Base-by-base conservation (phyloP, 306 rosid species). In the Sesbania bispinosa region DNA sequence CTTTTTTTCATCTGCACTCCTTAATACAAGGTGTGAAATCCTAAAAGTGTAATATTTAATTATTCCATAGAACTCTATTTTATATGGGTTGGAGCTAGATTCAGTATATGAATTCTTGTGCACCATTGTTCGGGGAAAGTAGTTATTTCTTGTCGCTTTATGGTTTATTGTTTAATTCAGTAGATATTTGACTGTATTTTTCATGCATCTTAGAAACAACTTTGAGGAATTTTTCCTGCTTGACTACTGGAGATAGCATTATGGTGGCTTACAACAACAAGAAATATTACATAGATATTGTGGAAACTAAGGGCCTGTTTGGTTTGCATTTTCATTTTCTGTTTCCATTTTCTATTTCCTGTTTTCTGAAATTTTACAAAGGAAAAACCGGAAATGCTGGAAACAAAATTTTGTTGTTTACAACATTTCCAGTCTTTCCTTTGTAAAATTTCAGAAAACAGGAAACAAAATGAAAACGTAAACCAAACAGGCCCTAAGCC, bases 191-290 rank as follows among this genome's bases (percentile, higher is more conserved):
- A 58, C 71, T 64, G 7, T 67, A 52, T 65, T 58, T 65, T 77
- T 66, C 21, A 9, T 87, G 87, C 87, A 92, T 93, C 82, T 77
- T 91, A 46, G 99, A 94, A 90, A 90, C 97, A 10, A 91, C 99
- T 0, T 79, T 91, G 60, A 83, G 99, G 82, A 94, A 91, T 81
- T 94, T 90, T 81, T 94, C 98, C 35, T 94, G 98, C 84, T 82
- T 94, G 85, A 83, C 92, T 35, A 80, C 92, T 61, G 98, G 97
- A 67, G 98, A 90, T 79, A 94, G 98, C 85, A 94, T 94, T 63
- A 94, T 94, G 98, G 97, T 94, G 62, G 96, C 98, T 42, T 94
- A 94, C 73, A 94, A 91, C 88, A 91, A 90, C 89, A 94, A 85
- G 77, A 91, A 94, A 57, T 94, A 94, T 63, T 94, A 94, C 80